A percentile compares a stretch with the other conserved stretches of the same genome.
Evolutionary conservation across 257 asterid genomes (phyloP).

Genomic region (Salvia hispanica): DNA sequence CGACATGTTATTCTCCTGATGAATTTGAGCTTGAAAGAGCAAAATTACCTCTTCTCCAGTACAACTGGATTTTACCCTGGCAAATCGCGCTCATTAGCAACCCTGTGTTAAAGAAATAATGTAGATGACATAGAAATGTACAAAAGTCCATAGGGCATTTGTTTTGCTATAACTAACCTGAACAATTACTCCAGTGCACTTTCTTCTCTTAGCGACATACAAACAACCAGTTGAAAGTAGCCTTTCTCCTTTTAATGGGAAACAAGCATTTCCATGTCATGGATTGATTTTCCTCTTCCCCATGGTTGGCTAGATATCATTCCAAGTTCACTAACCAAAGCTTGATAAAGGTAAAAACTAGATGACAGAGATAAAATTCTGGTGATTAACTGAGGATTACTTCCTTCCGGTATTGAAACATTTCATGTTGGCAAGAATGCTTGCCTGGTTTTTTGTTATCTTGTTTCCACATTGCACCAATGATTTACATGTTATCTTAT

Average conservation of each 20-base stretch:
- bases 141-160: neutral
- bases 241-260: neutral
- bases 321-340: no score
- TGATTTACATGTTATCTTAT: neutral
- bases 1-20: slow-evolving; percentile 11
- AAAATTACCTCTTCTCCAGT: neutral
- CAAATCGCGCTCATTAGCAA: neutral
- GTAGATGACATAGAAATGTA: neutral
- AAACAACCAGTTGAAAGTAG: neutral
- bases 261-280: neutral
- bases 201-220: neutral
- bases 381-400: no score
- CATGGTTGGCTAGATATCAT: neutral
- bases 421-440: slow-evolving; percentile 4
- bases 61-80: neutral
- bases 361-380: no score
- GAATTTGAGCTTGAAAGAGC: neutral
- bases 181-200: neutral
- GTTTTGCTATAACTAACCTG: neutral
- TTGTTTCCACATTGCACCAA: neutral
- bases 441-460: neutral
- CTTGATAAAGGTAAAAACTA: no score
- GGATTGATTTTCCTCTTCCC: neutral
- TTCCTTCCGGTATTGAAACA: slow-evolving; percentile 4
- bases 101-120: slow-evolving; percentile 5